These are phyloP conservation scores for Diplogelasinospora grovesii DNA, from an alignment of 495 filamentous ascomycete genomes.

Conservation along the genomic window DNA sequence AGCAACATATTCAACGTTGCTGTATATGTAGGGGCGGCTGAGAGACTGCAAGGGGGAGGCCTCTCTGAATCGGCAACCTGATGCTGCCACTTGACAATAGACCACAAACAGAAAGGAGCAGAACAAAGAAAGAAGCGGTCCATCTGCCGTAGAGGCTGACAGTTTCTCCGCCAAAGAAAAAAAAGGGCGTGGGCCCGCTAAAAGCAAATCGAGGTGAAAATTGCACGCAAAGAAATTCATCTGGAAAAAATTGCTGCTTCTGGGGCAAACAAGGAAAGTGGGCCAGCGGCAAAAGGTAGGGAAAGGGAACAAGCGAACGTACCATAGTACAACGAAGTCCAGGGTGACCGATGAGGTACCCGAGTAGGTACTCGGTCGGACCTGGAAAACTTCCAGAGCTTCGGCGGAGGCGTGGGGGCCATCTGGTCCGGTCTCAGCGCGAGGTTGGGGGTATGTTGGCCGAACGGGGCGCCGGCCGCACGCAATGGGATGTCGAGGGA, in stretches of 20 bases:
- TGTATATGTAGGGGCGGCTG: too few relatives aligned
- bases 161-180: not conserved
- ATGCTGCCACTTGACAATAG: too few relatives aligned
- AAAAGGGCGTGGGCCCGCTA: not conserved
- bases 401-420: slow-evolving; percentile 18
- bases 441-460: slow-evolving; percentile 15
- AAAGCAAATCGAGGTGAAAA: not conserved
- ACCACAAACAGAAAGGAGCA: too few relatives aligned
- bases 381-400: slow-evolving; percentile 4
- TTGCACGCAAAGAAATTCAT: slow-evolving; percentile 1
- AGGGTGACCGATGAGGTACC: slow-evolving; percentile 10
- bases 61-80: too few relatives aligned
- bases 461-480: slow-evolving; percentile 11
- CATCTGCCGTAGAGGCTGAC: not conserved
- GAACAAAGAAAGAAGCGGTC: slow-evolving; percentile 5
- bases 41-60: too few relatives aligned
- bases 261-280: slow-evolving; percentile 7
- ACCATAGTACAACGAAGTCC: not conserved
- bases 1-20: not conserved
- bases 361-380: slow-evolving; percentile 3
- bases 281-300: slow-evolving; percentile 9
- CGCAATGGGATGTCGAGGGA: slow-evolving; percentile 2
- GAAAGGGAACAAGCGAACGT: not conserved
- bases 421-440: slow-evolving; percentile 7
- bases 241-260: slow-evolving; percentile 7